phyloP scores from a whole-genome alignment of 331 rosid species.

The Arachis monticola region DNA sequence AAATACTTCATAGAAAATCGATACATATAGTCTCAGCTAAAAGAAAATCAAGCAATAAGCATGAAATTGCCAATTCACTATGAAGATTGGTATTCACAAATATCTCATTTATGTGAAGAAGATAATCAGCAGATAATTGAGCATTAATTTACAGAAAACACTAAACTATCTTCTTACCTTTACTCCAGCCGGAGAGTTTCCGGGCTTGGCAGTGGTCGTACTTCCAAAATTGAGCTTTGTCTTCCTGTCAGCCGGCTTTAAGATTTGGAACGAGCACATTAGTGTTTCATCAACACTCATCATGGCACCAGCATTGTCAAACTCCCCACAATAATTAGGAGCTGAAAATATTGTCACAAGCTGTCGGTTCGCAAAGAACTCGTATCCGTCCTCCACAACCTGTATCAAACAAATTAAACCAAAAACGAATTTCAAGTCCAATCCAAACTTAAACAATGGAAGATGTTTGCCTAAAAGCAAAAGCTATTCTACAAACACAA shows the following conservation, averaged over 20 bases:
- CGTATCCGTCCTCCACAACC: conserved; percentile 91
- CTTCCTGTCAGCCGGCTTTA: conserved; percentile 73
- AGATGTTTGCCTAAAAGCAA: background rate
- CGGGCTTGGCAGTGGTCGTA: conserved; percentile 64
- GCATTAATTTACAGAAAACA: conserved; percentile 15
- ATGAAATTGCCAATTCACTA: conserved; percentile 30
- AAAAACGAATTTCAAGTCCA: conserved; percentile 18
- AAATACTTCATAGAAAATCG: conserved; percentile 2
- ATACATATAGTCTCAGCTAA: conserved; percentile 17
- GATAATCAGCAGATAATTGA: background rate
- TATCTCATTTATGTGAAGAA: conserved; percentile 2
- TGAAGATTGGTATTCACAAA: conserved; percentile 1
- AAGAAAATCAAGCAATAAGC: background rate
- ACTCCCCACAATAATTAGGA: conserved; percentile 87
- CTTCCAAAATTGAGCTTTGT: conserved; percentile 58
- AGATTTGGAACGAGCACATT: conserved; percentile 90
- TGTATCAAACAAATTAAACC: conserved; percentile 42
- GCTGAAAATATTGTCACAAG: conserved; percentile 88
- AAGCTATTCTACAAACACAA: background rate
- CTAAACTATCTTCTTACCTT: conserved; percentile 56
- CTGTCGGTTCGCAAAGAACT: conserved; percentile 76
- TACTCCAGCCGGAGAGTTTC: conserved; percentile 60
- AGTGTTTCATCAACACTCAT: conserved; percentile 87
- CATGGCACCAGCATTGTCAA: conserved; percentile 92
- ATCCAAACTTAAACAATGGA: conserved; percentile 3